These are phyloP conservation scores for Anisogramma anomala DNA, from an alignment of 2,329 filamentous ascomycete species.

Conservation along the genomic window DNA sequence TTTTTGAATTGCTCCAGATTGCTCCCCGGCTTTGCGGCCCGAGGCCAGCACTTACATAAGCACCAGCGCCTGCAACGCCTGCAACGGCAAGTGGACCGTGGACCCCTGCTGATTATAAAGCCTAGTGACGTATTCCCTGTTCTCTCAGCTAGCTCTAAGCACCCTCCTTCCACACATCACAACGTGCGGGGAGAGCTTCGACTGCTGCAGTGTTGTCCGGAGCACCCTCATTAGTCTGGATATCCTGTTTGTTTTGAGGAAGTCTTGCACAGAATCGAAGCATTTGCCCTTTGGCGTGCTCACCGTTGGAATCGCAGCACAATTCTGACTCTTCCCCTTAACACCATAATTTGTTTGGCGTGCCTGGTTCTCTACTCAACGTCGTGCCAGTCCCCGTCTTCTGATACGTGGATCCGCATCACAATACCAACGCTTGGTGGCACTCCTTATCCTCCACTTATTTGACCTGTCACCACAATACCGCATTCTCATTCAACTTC, in stretches of 20 bases:
- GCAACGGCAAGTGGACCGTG: background rate
- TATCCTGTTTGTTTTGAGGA: too few relatives aligned
- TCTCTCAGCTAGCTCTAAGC: too few relatives aligned
- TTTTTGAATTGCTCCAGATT: constrained; percentile 20
- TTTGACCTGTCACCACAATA: constrained; percentile 3
- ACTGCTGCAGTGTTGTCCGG: background rate
- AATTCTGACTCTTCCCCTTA: background rate
- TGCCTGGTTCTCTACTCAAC: constrained; percentile 1
- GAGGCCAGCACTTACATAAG: constrained; percentile 14
- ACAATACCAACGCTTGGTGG: background rate
- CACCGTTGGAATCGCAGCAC: background rate
- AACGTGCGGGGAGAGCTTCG: background rate
- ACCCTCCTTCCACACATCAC: too few relatives aligned
- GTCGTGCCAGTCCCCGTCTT: constrained; percentile 10
- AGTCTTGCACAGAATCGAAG: too few relatives aligned
- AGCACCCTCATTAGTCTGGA: too few relatives aligned
- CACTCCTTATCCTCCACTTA: background rate
- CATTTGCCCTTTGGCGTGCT: background rate
- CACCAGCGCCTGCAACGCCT: background rate
- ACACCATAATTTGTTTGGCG: background rate
- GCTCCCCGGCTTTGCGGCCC: constrained; percentile 10
- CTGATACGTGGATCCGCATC: background rate
- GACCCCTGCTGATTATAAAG: background rate
- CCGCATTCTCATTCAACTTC: constrained; percentile 1
- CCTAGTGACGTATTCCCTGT: too few relatives aligned